A percentile compares a stretch with the other conserved stretches of the same genome.
Conservation (phyloP, 2,329 filamentous ascomycete species). For the Trichoderma guizhouense region DNA sequence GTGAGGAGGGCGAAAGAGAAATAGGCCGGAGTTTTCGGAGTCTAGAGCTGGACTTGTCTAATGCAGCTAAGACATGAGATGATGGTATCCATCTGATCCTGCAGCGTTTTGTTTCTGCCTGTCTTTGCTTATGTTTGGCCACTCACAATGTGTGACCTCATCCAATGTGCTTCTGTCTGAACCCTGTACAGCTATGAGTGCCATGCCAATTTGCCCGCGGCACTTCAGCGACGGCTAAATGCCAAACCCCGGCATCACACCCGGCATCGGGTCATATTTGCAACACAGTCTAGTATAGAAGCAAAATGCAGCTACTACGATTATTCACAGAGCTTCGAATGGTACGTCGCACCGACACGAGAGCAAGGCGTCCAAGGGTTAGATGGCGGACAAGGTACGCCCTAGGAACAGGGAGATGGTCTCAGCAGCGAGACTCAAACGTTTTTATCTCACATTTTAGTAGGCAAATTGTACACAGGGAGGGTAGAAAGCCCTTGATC, state of each 20-base stretch:
- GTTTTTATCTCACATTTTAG: neutral
- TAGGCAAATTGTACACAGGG: neutral
- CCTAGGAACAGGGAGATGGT: neutral
- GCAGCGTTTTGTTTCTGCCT: neutral
- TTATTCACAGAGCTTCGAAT: neutral
- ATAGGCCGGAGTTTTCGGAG: neutral
- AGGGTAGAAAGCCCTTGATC: neutral
- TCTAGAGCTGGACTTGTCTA: neutral
- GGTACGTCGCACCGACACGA: neutral
- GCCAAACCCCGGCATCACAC: neutral
- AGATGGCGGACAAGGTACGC: neutral
- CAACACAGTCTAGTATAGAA: neutral
- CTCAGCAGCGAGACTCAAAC: neutral
- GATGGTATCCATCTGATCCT: neutral
- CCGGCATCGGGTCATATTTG: neutral
- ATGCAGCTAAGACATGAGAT: neutral
- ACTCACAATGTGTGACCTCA: neutral
- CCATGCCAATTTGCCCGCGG: neutral
- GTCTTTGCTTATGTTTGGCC: neutral
- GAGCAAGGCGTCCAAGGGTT: neutral
- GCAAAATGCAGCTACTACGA: neutral
- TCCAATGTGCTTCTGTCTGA: neutral
- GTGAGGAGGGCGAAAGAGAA: neutral
- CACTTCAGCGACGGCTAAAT: constrained; percentile 6
- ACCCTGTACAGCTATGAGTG: neutral